Base-by-base conservation (phyloP, 768 basidiomycete genomes). In the Collybia mongolica region DNA sequence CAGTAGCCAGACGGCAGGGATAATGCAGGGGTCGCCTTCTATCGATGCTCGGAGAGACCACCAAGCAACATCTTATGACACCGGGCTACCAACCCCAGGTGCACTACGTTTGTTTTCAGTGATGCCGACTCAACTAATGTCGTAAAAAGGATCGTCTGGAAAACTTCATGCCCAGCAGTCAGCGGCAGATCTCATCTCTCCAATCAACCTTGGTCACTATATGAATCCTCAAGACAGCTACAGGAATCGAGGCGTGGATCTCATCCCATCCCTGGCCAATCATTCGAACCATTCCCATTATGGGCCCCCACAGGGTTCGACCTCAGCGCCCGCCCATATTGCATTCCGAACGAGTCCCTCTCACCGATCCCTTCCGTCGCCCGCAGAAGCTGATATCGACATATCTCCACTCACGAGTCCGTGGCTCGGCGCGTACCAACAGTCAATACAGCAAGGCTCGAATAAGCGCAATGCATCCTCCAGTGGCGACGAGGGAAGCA, bases 371-470 rank as follows among this genome's bases (percentile, higher is more conserved):
- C 65, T 76, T 11, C 68, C 74, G 2, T 75, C 75, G 15, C 72
- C 76, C 0, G 66, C 72, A 18, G 82, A 88, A 48, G 65, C 87
- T 22, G 88, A 86, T 51, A 75, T 84, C 51, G 86, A 92, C 53
- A 81, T 92, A 42, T 89, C 88, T 1, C 89, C 90, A 0, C 70
- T 92, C 18, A 88, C 88, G 0, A 90, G 88, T 55, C 89, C 89
- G 1, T 90, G 89, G 87, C 74, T 92, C 0, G 86, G 82, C 3
- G 79, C 88, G 4, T 74, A 79, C 45, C 74, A 76, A 20, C 70
- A 72, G 32, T 58, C 40, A 32, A 49, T 56, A 48, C 43, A 52
- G 51, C 44, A 49, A 20, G 44, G 60, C 22, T 23, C 55, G 6
- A 75, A 71, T 50, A 87, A 88, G 53, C 78, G 85, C 11, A 73